A percentile compares a stretch with the other conserved stretches of the same genome.
Conservation (phyloP, 148 eudicot genomes). For the Agrostemma githago region DNA sequence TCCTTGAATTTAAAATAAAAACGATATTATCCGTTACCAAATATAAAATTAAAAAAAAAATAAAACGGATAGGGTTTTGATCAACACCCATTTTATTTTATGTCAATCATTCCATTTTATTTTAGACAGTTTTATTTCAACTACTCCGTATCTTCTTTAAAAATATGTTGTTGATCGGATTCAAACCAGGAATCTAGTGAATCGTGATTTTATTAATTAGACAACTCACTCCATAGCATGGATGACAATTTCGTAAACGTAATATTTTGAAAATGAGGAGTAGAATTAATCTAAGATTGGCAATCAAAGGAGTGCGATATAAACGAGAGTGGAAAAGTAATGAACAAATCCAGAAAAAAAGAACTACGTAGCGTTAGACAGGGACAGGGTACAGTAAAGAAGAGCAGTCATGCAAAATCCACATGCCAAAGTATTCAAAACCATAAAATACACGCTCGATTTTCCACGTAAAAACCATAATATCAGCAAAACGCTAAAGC, state of each 20-base stretch:
- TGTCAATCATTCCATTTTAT: neutral
- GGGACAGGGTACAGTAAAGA: neutral
- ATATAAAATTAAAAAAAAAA: neutral
- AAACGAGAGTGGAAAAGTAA: neutral
- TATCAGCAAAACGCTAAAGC: neutral
- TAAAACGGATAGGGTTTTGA: neutral
- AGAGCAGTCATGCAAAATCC: neutral
- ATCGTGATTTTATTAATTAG: too few species aligned
- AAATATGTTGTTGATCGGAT: too few species aligned
- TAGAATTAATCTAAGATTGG: too few species aligned
- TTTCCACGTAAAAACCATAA: slow-evolving; percentile 16
- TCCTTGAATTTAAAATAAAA: neutral
- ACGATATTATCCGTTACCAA: neutral
- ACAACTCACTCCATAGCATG: too few species aligned
- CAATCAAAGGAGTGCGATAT: too few species aligned
- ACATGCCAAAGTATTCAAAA: neutral
- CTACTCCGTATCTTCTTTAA: too few species aligned
- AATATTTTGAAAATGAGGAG: too few species aligned
- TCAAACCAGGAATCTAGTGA: too few species aligned
- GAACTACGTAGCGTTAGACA: neutral
- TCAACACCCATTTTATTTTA: neutral
- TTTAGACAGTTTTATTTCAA: too few species aligned
- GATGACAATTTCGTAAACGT: too few species aligned
- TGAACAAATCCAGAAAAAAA: neutral
- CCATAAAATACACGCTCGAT: slow-evolving; percentile 3